Percentiles rank a stretch among this genome's conserved stretches.
Conservation (phyloP, 2,329 filamentous ascomycete species). For the Juglanconis juglandina region DNA sequence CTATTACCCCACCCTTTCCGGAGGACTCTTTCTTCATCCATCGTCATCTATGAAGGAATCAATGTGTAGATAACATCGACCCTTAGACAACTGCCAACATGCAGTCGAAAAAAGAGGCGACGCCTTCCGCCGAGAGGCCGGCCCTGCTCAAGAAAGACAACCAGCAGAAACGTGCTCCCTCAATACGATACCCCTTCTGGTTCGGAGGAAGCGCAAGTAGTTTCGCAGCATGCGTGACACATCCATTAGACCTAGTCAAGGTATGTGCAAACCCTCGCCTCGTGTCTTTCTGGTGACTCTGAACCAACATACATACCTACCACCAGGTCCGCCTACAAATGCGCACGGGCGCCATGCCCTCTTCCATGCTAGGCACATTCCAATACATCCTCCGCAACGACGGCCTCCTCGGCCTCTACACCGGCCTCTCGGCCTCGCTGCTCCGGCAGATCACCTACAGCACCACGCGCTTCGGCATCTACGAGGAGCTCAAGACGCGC, state of each 20-base stretch:
- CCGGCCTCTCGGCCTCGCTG: conserved; percentile 86
- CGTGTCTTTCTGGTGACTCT: too few species aligned
- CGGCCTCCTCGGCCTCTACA: conserved; percentile 80
- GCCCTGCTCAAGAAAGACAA: conserved; percentile 2
- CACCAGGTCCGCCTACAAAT: conserved; percentile 80
- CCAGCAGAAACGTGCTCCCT: conserved; percentile 36
- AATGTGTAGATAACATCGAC: conserved; percentile 4
- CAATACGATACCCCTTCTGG: conserved; percentile 76
- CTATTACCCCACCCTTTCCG: not conserved
- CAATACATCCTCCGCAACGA: conserved; percentile 73
- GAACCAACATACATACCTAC: too few species aligned
- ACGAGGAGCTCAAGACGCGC: conserved; percentile 83
- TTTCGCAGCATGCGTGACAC: conserved; percentile 85
- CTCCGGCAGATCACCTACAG: conserved; percentile 94
- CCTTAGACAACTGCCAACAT: conserved; percentile 24
- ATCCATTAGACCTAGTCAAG: conserved; percentile 74
- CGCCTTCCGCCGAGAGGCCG: conserved; percentile 19
- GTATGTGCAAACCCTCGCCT: not conserved
- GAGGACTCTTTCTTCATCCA: not conserved
- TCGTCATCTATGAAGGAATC: not conserved
- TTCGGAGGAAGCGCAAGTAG: conserved; percentile 94
- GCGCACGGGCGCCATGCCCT: conserved; percentile 69
- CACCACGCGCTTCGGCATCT: conserved; percentile 92
- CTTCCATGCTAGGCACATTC: conserved; percentile 83
- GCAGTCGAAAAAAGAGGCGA: conserved; percentile 22